These are phyloP conservation scores for Penicillium paxilli DNA, from an alignment of 495 filamentous ascomycete genomes.

Conservation along the genomic window DNA sequence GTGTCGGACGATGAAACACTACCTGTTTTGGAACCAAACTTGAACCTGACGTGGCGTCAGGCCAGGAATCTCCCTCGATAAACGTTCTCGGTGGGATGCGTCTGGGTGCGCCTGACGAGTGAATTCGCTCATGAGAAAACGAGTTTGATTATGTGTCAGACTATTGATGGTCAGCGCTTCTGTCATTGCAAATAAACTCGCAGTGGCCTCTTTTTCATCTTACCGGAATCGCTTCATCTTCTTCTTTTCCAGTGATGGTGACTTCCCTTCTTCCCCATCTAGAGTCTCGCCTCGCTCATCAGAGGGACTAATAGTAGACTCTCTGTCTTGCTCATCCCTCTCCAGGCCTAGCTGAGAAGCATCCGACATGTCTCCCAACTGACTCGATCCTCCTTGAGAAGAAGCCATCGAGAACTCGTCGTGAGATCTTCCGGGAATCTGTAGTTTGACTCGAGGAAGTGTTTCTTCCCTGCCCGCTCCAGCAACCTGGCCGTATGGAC, in stretches of 20 bases:
- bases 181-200: not conserved
- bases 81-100: conserved; percentile 84
- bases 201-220: conserved; percentile 14
- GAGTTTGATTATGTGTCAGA: conserved; percentile 93
- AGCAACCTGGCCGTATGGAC: conserved; percentile 2
- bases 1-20: conserved; percentile 28
- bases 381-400: conserved; percentile 14
- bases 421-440: conserved; percentile 20
- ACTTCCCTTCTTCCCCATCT: conserved; percentile 23
- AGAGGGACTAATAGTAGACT: conserved; percentile 30
- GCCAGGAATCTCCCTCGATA: conserved; percentile 91
- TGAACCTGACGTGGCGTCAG: conserved; percentile 93
- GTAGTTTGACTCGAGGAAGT: conserved; percentile 21
- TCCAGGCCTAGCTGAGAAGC: conserved; percentile 18
- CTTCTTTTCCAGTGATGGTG: conserved; percentile 64
- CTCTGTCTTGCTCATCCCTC: conserved; percentile 24
- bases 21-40: conserved; percentile 99
- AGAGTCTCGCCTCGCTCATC: conserved; percentile 34
- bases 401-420: conserved; percentile 17
- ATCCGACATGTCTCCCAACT: conserved; percentile 17
- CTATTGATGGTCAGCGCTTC: conserved; percentile 43
- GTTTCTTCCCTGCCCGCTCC: conserved; percentile 15
- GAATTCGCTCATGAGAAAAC: conserved; percentile 97
- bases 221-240: conserved; percentile 97
- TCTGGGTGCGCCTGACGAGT: conserved; percentile 94